Evolutionary conservation across 352 stramenopile species (phyloP), one percentile per base, ranked within the genome.

Genomic region (Phytopythium montanum): DNA sequence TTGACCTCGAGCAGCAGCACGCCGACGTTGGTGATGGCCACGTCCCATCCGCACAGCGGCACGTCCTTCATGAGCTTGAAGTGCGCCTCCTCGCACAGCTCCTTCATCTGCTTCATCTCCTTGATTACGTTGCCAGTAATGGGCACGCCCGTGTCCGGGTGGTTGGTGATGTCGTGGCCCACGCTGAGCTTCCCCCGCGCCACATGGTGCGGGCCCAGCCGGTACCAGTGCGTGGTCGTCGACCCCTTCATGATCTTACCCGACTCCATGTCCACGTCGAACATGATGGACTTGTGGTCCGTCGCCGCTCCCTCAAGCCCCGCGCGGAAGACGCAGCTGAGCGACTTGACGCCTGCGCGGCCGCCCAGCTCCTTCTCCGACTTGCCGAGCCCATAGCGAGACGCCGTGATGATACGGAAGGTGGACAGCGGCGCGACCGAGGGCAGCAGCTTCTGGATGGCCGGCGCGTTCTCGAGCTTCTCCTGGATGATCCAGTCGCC

Each of bases 201-300:
- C 25, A 89, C 63, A 71, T 96, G 85, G 57, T 85, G 71, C 29
- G 78, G 73, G 13, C 92, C 92, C 28, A 97, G 78, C 55, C 88
- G 70, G 78, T 98, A 96, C 97, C 97, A 99, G 77, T 99, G 95
- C 28, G 84, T 95, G 72, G 98, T 99, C 33, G 95, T 99, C 23
- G 95, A 98, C 46, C 97, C 97, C 70, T 94, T 92, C 23, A 89
- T 55, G 64, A 99, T 97, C 54, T 87, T 82, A 39, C 96, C 96
- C 12, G 90, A 97, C 36, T 92, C 83, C 66, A 97, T 87, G 75
- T 99, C 94, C 8, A 99, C 92, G 73, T 99, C 95, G 63, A 99
- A 99, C 68, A 99, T 91, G 65, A 99, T 98, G 38, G 94, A 98
- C 79, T 96, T 92, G 82, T 99, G 97, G 83, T 99, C 96, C 21